Conservation (phyloP, 495 filamentous ascomycete genomes). For the Penicillium cosmopolitanum region DNA sequence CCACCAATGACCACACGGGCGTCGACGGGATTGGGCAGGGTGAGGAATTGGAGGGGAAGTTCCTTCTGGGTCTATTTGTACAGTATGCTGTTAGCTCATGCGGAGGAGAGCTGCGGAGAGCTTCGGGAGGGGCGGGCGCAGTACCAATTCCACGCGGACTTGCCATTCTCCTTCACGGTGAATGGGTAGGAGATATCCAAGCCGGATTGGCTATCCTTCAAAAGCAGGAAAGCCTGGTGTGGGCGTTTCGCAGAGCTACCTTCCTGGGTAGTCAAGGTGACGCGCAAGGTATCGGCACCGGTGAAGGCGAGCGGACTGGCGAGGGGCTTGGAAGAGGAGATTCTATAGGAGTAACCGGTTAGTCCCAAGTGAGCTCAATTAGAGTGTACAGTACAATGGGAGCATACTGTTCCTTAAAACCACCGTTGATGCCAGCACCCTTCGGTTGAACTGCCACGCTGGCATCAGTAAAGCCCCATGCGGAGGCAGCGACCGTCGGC, state of each 20-base stretch:
- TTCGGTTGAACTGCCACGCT: slow-evolving; percentile 76
- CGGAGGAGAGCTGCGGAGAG: background rate
- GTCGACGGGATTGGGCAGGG: slow-evolving; percentile 64
- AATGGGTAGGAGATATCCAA: slow-evolving; percentile 91
- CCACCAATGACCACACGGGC: slow-evolving; percentile 84
- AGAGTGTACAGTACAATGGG: background rate
- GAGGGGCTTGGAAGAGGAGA: slow-evolving; percentile 65
- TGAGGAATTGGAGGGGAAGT: slow-evolving; percentile 80
- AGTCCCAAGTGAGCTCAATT: slow-evolving; percentile 8
- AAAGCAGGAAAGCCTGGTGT: slow-evolving; percentile 89
- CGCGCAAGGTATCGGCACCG: slow-evolving; percentile 74
- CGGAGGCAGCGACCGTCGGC: slow-evolving; percentile 63
- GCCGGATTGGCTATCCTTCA: slow-evolving; percentile 72
- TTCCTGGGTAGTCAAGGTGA: slow-evolving; percentile 80
- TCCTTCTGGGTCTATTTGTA: slow-evolving; percentile 78
- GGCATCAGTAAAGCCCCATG: slow-evolving; percentile 87
- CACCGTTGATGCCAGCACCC: slow-evolving; percentile 62
- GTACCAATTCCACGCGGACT: slow-evolving; percentile 83
- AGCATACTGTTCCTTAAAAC: slow-evolving; percentile 72
- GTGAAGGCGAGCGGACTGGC: slow-evolving; percentile 67
- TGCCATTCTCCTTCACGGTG: slow-evolving; percentile 82
- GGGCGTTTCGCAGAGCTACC: slow-evolving; percentile 76
- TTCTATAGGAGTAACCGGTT: slow-evolving; percentile 47
- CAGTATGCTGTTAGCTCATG: slow-evolving; percentile 7
- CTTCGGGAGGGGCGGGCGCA: slow-evolving; percentile 25